These are phyloP conservation scores for Fusarium luffae DNA, from an alignment of 2,329 filamentous ascomycete species.

Conservation along the genomic window DNA sequence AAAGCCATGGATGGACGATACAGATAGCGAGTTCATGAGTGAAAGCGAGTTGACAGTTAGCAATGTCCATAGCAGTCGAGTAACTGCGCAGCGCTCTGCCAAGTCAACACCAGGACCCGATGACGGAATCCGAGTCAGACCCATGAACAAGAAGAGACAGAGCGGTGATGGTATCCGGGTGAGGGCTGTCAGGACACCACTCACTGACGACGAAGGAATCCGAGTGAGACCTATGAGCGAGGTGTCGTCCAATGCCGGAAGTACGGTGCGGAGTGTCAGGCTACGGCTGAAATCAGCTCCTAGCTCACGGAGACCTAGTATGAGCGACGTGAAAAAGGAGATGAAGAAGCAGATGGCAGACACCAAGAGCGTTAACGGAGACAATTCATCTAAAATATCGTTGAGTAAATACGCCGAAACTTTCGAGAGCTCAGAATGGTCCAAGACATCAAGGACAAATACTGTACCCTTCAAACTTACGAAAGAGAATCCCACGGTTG, in stretches of 20 bases:
- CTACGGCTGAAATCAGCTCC: conserved; percentile 46
- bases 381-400: conserved; percentile 26
- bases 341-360: conserved; percentile 38
- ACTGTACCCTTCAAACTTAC: conserved; percentile 45
- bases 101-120: conserved; percentile 47
- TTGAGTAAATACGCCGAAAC: conserved; percentile 24
- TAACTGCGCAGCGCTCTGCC: conserved; percentile 37
- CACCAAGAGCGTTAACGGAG: conserved; percentile 21
- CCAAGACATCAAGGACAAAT: background rate
- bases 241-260: conserved; percentile 43
- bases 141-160: conserved; percentile 49
- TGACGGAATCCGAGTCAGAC: conserved; percentile 59
- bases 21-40: conserved; percentile 45
- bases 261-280: conserved; percentile 42
- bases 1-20: conserved; percentile 43
- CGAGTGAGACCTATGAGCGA: conserved; percentile 48
- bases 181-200: conserved; percentile 36
- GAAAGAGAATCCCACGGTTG: conserved; percentile 53
- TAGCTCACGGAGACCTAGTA: conserved; percentile 40
- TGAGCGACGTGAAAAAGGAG: conserved; percentile 47
- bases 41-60: conserved; percentile 48
- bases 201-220: conserved; percentile 48
- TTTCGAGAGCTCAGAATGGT: conserved; percentile 36
- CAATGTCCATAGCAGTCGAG: conserved; percentile 38
- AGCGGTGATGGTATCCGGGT: conserved; percentile 52